phyloP scores from a whole-genome alignment of 2,329 filamentous ascomycete genomes.

The Cercospora sp. region DNA sequence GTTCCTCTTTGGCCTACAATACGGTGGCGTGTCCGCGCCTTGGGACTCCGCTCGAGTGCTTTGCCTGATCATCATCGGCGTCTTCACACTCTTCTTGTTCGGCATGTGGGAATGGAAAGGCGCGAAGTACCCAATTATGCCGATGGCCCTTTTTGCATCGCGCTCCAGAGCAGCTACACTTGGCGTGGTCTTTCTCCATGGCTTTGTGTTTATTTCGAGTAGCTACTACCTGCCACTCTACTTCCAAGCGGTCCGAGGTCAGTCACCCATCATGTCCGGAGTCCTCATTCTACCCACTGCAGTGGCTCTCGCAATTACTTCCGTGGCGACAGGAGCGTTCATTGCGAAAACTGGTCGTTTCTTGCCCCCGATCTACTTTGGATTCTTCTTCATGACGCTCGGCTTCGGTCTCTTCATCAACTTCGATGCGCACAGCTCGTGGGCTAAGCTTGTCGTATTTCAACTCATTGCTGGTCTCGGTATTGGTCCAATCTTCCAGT shows the following conservation, averaged over 20 bases:
- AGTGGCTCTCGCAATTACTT: constrained; percentile 37
- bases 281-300: constrained; percentile 53
- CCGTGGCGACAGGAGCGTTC: constrained; percentile 41
- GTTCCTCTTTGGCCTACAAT: constrained; percentile 82
- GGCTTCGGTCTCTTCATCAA: constrained; percentile 44
- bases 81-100: constrained; percentile 62
- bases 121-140: constrained; percentile 77
- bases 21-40: constrained; percentile 72
- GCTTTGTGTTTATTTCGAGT: constrained; percentile 71
- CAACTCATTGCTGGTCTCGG: constrained; percentile 65
- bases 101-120: constrained; percentile 70
- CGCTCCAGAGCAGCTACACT: constrained; percentile 67
- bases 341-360: constrained; percentile 51
- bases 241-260: constrained; percentile 73
- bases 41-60: constrained; percentile 76
- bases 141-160: constrained; percentile 67
- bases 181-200: constrained; percentile 68
- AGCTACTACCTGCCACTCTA: constrained; percentile 83
- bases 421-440: constrained; percentile 37
- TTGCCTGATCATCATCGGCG: constrained; percentile 74
- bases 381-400: constrained; percentile 41
- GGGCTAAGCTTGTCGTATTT: constrained; percentile 49
- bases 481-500: constrained; percentile 67
- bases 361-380: constrained; percentile 53
- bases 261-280: constrained; percentile 68